Base-by-base conservation (phyloP, 257 asterid species). In the Schizonepeta tenuifolia region DNA sequence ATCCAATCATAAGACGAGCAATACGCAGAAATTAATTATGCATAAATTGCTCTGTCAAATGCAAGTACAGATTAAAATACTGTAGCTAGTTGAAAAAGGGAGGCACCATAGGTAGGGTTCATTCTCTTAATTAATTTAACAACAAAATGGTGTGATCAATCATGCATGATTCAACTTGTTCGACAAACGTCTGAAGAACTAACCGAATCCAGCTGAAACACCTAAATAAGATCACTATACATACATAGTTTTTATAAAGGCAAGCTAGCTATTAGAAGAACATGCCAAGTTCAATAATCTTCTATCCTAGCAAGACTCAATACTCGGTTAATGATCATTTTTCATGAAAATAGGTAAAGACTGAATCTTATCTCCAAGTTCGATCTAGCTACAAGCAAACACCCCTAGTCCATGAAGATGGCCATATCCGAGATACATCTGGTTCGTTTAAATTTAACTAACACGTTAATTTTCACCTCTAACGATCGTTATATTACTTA, bases 81-180 rank as follows among this genome's bases (percentile, higher is more conserved):
- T n/a, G n/a, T n/a, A n/a, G n/a, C n/a, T n/a, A n/a, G n/a, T n/a
- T n/a, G n/a, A n/a, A n/a, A n/a, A n/a, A n/a, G n/a, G n/a, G n/a
- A n/a, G n/a, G n/a, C n/a, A n/a, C 24, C 65, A 38, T 36, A 11
- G 55, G 15, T 69, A 69, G 65, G 65, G 56, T 54, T 40, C 56
- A 24, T 53, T 54, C 26, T n/a, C n/a, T n/a, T n/a, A n/a, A n/a
- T n/a, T n/a, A n/a, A 36, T 20, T 54, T 21, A 24, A 38, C 64
- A 51, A 51, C 11, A 26, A 14, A 15, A 3, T 54, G 24, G 58
- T 24, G 40, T 15, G 41, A 18, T 41, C 12, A 9, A 17, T 46
- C 35, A 31, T 31, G 36, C 36, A 31, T 14, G 12, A 38, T 21
- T 40, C 22, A 41, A 41, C 38, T 2, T 2, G 12, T 0, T 5